phyloP scores from a whole-genome alignment of 768 basidiomycete genomes.

The Termitomyces eurrhizus region DNA sequence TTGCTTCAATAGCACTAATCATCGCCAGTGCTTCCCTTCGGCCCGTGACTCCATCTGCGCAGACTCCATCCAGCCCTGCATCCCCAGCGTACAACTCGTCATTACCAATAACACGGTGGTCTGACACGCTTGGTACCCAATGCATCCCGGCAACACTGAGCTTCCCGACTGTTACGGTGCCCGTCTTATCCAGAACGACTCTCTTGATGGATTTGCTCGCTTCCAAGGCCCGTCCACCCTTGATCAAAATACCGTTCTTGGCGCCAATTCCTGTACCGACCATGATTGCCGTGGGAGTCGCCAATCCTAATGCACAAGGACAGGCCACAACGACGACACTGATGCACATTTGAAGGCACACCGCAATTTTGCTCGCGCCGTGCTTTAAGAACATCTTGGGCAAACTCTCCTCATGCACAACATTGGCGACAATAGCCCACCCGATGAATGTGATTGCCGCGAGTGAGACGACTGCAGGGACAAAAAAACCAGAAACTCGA shows the following conservation, averaged over 20 bases:
- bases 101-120: constrained; percentile 18
- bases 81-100: constrained; percentile 43
- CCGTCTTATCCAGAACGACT: constrained; percentile 95
- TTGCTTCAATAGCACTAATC: constrained; percentile 82
- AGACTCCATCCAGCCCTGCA: constrained; percentile 38
- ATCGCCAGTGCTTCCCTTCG: constrained; percentile 69
- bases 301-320: constrained; percentile 93
- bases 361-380: constrained; percentile 81
- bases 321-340: constrained; percentile 98
- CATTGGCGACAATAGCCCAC: constrained; percentile 75
- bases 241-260: constrained; percentile 96
- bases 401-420: constrained; percentile 53
- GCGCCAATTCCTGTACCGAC: constrained; percentile 98
- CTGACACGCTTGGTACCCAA: constrained; percentile 54
- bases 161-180: constrained; percentile 95
- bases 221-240: constrained; percentile 92
- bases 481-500: constrained; percentile 90
- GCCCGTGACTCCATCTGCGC: constrained; percentile 60
- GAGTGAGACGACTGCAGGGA: constrained; percentile 85
- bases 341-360: constrained; percentile 96
- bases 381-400: constrained; percentile 83
- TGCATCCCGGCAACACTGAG: constrained; percentile 70
- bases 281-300: constrained; percentile 98
- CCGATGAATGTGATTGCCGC: constrained; percentile 74
- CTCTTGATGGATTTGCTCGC: constrained; percentile 79